Percentiles rank a stretch among this genome's conserved stretches.
phyloP scores from a whole-genome alignment of 2,329 filamentous ascomycete genomes.

The Colletotrichum endophyticum region DNA sequence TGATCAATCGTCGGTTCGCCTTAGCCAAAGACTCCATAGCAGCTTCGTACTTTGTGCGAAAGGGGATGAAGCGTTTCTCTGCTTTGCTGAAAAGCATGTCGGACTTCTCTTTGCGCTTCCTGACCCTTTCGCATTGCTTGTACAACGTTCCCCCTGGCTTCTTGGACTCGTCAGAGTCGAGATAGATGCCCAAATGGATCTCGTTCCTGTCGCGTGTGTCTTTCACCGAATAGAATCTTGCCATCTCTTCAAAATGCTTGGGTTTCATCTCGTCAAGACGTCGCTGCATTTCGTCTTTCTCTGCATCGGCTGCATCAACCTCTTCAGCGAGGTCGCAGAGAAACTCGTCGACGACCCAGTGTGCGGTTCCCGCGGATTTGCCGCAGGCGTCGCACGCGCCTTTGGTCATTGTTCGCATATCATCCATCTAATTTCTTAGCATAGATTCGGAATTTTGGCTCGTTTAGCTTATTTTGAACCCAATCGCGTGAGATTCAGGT shows the following conservation, averaged over 20 bases:
- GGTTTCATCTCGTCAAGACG: neutral
- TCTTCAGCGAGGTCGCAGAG: neutral
- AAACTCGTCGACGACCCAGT: neutral
- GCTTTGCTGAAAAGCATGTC: too few species aligned
- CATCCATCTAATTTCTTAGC: neutral
- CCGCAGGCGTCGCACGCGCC: neutral
- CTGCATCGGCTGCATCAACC: neutral
- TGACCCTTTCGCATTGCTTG: too few species aligned
- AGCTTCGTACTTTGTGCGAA: too few species aligned
- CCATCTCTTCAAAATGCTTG: neutral
- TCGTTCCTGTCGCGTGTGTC: neutral
- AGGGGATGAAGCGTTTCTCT: too few species aligned
- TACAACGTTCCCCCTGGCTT: too few species aligned
- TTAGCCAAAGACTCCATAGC: too few species aligned
- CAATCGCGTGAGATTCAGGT: fast-evolving
- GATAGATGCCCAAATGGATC: too few species aligned
- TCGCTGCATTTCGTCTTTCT: neutral
- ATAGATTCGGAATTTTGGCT: fast-evolving
- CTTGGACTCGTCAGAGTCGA: too few species aligned
- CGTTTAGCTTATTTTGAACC: fast-evolving
- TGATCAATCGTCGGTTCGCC: too few species aligned
- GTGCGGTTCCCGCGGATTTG: neutral
- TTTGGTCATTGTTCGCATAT: neutral
- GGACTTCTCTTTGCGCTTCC: too few species aligned
- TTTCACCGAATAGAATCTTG: neutral